Evolutionary conservation across 1,284 basidiomycete species (phyloP).

Genomic region (Apiotrichum akiyoshidainum): DNA sequence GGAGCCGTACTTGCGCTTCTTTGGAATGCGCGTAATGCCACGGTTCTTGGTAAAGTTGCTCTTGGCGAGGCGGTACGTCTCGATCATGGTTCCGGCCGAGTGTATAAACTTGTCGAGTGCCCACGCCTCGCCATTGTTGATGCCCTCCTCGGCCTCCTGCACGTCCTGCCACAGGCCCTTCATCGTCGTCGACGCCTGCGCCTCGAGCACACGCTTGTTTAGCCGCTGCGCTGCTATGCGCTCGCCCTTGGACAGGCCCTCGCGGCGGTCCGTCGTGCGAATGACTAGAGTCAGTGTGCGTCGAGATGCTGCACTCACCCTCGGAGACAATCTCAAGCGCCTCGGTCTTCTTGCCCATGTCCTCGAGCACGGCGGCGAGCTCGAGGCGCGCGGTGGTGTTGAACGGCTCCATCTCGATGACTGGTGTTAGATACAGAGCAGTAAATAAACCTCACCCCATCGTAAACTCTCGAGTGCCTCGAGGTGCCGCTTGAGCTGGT

Average conservation of each 20-base stretch:
- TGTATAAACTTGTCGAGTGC: constrained; percentile 65
- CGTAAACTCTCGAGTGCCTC: constrained; percentile 79
- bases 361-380: constrained; percentile 83
- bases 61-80: constrained; percentile 81
- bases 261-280: constrained; percentile 20
- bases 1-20: constrained; percentile 22
- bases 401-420: constrained; percentile 67
- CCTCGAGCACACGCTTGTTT: constrained; percentile 40
- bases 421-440: constrained; percentile 54
- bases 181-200: constrained; percentile 45
- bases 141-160: constrained; percentile 43
- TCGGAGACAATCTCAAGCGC: constrained; percentile 83
- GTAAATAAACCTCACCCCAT: constrained; percentile 58
- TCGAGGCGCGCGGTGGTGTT: constrained; percentile 81
- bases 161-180: constrained; percentile 47
- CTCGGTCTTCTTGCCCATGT: constrained; percentile 68
- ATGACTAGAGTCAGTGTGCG: constrained; percentile 17
- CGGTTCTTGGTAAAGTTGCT: constrained; percentile 73
- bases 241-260: constrained; percentile 27
- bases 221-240: constrained; percentile 22
- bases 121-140: constrained; percentile 45
- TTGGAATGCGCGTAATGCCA: constrained; percentile 44
- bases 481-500: constrained; percentile 66
- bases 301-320: constrained; percentile 54
- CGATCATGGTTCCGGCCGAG: constrained; percentile 78